These are phyloP conservation scores for Sanguinoderma infundibulare DNA, from an alignment of 1,284 basidiomycete genomes.

Conservation along the genomic window DNA sequence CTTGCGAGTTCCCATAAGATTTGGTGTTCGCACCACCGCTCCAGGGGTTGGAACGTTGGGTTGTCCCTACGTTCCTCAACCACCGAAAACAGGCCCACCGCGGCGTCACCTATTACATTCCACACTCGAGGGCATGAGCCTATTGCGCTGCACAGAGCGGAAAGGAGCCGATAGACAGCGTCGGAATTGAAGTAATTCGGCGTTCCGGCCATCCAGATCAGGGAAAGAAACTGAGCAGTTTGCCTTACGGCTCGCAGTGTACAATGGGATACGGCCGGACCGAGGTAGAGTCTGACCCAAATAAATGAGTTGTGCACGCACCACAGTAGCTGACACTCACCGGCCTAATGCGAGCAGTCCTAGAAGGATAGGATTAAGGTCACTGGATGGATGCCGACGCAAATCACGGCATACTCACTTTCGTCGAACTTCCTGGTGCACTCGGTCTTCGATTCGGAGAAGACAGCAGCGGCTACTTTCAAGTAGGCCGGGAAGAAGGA, in stretches of 20 bases:
- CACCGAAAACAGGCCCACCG: slow-evolving; percentile 37
- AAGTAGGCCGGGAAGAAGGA: slow-evolving; percentile 18
- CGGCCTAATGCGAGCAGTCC: background rate
- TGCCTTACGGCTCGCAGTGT: slow-evolving; percentile 10
- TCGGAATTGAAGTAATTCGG: slow-evolving; percentile 24
- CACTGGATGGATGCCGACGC: background rate
- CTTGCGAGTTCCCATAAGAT: slow-evolving; percentile 37
- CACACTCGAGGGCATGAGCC: slow-evolving; percentile 1
- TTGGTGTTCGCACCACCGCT: slow-evolving; percentile 28
- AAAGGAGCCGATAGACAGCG: slow-evolving; percentile 35
- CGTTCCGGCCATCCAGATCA: slow-evolving; percentile 39
- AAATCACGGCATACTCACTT: background rate
- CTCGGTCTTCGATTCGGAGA: slow-evolving; percentile 16
- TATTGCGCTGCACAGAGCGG: slow-evolving; percentile 1
- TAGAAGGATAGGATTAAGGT: background rate
- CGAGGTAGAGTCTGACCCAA: background rate
- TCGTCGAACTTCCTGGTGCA: slow-evolving; percentile 3
- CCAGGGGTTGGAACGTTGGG: background rate
- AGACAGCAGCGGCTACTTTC: slow-evolving; percentile 12
- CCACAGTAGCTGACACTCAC: background rate
- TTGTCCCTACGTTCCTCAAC: slow-evolving; percentile 17
- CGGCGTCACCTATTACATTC: slow-evolving; percentile 32
- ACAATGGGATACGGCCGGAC: too few species aligned
- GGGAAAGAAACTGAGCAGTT: slow-evolving; percentile 37
- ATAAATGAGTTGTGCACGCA: background rate